Conservation (phyloP, 2,329 filamentous ascomycete species). For the Blastomyces percursus region DNA sequence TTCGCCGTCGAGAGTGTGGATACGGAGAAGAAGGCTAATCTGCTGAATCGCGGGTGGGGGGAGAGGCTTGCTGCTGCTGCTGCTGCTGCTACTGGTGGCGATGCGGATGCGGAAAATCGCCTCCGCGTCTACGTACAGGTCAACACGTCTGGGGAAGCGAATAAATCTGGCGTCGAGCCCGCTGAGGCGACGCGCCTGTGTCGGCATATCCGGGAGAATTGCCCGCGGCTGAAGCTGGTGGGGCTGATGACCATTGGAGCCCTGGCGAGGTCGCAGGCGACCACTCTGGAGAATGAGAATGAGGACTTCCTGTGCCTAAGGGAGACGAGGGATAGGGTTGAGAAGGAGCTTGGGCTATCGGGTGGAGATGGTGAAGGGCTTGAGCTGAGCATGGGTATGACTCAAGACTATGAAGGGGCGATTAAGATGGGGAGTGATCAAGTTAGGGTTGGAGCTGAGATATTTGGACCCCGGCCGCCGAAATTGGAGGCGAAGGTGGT, state of each 20-base stretch:
- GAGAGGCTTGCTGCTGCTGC: slow-evolving; percentile 28
- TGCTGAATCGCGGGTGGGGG: slow-evolving; percentile 65
- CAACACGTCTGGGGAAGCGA: slow-evolving; percentile 81
- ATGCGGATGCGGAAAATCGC: slow-evolving; percentile 17
- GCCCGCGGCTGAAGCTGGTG: slow-evolving; percentile 60
- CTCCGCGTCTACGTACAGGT: slow-evolving; percentile 81
- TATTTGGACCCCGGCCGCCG: slow-evolving; percentile 73
- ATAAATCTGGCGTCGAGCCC: slow-evolving; percentile 73
- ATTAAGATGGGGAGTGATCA: slow-evolving; percentile 74
- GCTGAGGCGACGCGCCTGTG: slow-evolving; percentile 55
- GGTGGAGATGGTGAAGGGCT: slow-evolving; percentile 35
- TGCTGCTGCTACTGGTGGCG: too few relatives aligned
- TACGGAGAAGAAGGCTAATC: slow-evolving; percentile 70
- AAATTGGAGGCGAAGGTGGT: slow-evolving; percentile 57
- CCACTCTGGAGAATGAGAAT: slow-evolving; percentile 68
- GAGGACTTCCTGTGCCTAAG: slow-evolving; percentile 69
- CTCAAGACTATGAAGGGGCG: slow-evolving; percentile 85
- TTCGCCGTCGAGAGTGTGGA: slow-evolving; percentile 91
- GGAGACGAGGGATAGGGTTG: slow-evolving; percentile 60
- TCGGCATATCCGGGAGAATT: slow-evolving; percentile 56
- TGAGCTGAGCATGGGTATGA: slow-evolving; percentile 98
- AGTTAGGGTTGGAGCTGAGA: slow-evolving; percentile 85
- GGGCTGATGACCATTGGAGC: slow-evolving; percentile 97
- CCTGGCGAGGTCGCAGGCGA: slow-evolving; percentile 70
- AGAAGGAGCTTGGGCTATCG: slow-evolving; percentile 46